phyloP scores from a whole-genome alignment of 2,329 filamentous ascomycete genomes.

The Calonectria crousiana region DNA sequence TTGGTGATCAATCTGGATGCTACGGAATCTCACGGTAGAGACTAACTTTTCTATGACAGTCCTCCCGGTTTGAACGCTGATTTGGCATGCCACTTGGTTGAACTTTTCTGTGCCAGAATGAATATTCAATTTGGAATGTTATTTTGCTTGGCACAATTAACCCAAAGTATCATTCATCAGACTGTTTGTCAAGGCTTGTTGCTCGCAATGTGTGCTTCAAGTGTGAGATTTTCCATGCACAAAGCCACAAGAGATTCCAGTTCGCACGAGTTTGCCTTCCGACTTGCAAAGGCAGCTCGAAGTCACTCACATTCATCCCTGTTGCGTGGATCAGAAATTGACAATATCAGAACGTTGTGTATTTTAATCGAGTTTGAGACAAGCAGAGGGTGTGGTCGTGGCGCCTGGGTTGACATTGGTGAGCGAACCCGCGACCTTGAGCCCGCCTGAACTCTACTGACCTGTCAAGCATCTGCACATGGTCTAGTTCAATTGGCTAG shows the following conservation, averaged over 20 bases:
- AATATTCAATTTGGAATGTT: conserved; percentile 4
- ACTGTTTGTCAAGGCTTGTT: background rate
- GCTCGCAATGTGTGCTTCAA: conserved; percentile 23
- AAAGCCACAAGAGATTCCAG: background rate
- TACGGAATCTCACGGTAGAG: background rate
- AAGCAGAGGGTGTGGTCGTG: background rate
- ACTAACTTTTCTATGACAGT: background rate
- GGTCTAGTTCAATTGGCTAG: conserved; percentile 4
- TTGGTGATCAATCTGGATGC: background rate
- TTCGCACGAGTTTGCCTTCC: background rate
- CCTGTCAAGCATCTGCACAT: background rate
- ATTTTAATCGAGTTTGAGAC: conserved; percentile 16
- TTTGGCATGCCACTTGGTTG: background rate
- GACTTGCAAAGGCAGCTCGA: background rate
- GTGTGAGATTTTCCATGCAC: conserved; percentile 19
- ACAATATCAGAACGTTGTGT: conserved; percentile 4
- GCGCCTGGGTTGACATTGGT: conserved; percentile 24
- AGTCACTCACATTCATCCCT: background rate
- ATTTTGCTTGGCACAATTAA: background rate
- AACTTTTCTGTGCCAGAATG: conserved; percentile 9
- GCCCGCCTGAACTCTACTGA: background rate
- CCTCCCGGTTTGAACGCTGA: background rate
- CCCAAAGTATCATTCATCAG: background rate
- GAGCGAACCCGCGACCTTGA: background rate
- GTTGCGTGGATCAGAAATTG: background rate